Conservation (phyloP, 352 stramenopile species). For the Pythium guiyangense region DNA sequence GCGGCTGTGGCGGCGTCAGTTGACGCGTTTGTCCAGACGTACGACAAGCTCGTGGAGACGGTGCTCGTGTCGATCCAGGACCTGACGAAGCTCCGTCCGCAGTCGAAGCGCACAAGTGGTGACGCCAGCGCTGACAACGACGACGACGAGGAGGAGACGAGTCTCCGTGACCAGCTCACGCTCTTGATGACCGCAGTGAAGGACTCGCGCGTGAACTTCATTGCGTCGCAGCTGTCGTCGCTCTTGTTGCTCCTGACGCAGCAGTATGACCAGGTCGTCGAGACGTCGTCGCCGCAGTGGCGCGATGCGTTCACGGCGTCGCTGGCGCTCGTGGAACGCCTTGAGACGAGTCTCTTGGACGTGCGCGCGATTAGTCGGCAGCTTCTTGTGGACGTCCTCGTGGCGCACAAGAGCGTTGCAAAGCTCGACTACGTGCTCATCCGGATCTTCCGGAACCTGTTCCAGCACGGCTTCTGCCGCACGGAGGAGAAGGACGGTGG, state of each 20-base stretch:
- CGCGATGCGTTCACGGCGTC: conserved; percentile 31
- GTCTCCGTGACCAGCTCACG: conserved; percentile 47
- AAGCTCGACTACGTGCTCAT: conserved; percentile 96
- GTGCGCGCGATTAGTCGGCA: conserved; percentile 78
- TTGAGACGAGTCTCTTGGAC: conserved; percentile 60
- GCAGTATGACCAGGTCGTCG: conserved; percentile 42
- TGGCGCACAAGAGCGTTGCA: conserved; percentile 86
- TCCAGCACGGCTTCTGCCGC: conserved; percentile 95
- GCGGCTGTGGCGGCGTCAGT: conserved; percentile 21
- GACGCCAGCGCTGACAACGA: conserved; percentile 13
- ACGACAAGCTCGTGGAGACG: conserved; percentile 69
- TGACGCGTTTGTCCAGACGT: conserved; percentile 38
- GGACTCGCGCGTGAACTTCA: conserved; percentile 63
- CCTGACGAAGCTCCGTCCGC: conserved; percentile 42
- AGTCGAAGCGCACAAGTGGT: conserved; percentile 10
- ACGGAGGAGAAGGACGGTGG: conserved; percentile 89
- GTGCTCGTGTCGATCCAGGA: conserved; percentile 81
- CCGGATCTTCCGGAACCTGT: conserved; percentile 95
- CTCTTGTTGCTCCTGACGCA: conserved; percentile 38
- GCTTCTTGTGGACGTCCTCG: conserved; percentile 69
- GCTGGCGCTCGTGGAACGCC: conserved; percentile 44
- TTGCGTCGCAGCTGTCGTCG: conserved; percentile 49
- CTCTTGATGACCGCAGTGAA: conserved; percentile 53
- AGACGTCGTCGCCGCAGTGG: conserved; percentile 24
- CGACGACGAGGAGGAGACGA: conserved; percentile 15